phyloP scores from a whole-genome alignment of 305 asterid genomes.

The Solanum chacoense region DNA sequence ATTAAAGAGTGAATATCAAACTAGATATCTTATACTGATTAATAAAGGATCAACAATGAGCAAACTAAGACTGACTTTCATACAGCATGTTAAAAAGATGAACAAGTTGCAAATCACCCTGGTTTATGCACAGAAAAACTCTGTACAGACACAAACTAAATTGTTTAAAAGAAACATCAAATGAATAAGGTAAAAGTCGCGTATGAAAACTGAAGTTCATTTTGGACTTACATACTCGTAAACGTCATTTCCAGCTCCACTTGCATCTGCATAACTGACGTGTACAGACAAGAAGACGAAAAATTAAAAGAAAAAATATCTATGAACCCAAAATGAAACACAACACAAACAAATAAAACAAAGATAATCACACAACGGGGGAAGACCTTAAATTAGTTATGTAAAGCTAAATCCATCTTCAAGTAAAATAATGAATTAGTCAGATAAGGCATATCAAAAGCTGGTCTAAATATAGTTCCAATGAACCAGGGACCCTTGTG shows the following conservation, averaged over 20 bases:
- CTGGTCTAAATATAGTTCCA: background rate
- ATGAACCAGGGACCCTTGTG: background rate
- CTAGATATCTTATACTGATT: background rate
- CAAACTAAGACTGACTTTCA: background rate
- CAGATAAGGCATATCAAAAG: background rate
- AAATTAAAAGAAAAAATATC: background rate
- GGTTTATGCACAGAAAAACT: background rate
- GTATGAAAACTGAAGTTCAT: background rate
- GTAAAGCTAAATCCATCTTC: background rate
- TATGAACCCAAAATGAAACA: background rate
- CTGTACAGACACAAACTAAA: background rate
- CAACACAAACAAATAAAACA: background rate
- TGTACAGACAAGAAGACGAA: background rate
- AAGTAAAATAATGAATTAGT: background rate
- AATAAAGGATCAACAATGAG: background rate
- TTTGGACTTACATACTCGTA: constrained; percentile 84
- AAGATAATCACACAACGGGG: background rate
- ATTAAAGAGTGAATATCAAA: background rate
- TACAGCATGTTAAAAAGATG: background rate
- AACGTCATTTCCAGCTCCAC: constrained; percentile 95
- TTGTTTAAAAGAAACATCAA: background rate
- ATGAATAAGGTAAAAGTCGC: background rate
- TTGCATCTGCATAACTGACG: constrained; percentile 88
- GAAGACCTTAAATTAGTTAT: background rate
- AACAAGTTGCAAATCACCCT: background rate